Base-by-base conservation (phyloP, 306 rosid species). In the Pyrus bretschneideri region DNA sequence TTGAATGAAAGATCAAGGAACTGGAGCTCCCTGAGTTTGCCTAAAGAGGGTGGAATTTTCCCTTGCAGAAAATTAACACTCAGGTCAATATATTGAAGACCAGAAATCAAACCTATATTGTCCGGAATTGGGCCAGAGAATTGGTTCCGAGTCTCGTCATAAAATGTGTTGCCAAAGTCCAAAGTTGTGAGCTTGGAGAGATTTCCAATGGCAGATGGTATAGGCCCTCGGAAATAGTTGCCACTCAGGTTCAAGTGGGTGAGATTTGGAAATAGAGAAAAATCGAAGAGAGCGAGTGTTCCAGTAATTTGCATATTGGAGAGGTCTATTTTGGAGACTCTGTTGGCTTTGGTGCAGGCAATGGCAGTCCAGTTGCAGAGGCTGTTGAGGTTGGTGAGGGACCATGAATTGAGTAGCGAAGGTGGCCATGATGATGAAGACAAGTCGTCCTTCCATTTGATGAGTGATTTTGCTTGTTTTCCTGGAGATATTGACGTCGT, bases 381-480 rank as follows among this genome's bases (percentile, higher is more conserved):
- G 71, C 70, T 79, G 84, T 58, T 59, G 73, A 81, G 30, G 74
- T 84, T 88, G 76, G 76, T 38, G 71, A 76, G 77, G 4, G 96
- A 92, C 96, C 96, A 87, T 66, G 91, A 88, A 23, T 51, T 71
- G 45, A 85, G 69, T 62, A 81, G 58, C 55, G 80, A 44, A 33
- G 78, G 77, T 49, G 90, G 75, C 25, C 44, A 38, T 54, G 80
- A 59, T 15, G 88, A 81, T 51, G 44, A 5, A 33, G 79, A 55
- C 18, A 88, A 69, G 35, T 55, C 85, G 75, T 78, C 75, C 63
- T 87, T 91, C 94, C 94, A 91, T 80, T 76, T 80, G 59, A 89
- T 38, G 60, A 91, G 91, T 49, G 91, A 79, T 81, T 86, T 80
- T n/a, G 91, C 97, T 82, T 89, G 91, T 40, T 86, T 19, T 87